Percentiles rank a stretch among this genome's conserved stretches.
phyloP scores from a whole-genome alignment of 176 grass and related monocot genomes.

The Tillandsia leiboldiana region DNA sequence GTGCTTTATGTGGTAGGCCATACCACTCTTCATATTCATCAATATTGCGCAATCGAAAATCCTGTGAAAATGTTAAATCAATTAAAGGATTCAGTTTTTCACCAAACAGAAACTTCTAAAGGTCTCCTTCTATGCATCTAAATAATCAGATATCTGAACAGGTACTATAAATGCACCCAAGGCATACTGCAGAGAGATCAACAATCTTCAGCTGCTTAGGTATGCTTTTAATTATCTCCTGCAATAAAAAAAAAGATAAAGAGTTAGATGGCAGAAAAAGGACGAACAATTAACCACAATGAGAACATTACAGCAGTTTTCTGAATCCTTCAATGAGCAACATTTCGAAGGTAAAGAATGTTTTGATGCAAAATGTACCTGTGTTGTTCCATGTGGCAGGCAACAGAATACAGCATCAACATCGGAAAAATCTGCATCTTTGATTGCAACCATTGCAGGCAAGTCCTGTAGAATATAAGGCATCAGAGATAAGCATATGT shows the following conservation, averaged over 20 bases:
- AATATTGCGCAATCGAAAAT: conserved; percentile 73
- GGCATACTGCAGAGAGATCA: conserved; percentile 88
- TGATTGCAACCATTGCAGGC: conserved; percentile 74
- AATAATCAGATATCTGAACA: background rate
- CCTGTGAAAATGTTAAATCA: conserved; percentile 35
- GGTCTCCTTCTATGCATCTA: background rate
- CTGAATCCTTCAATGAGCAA: background rate
- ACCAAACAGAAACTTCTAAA: conserved; percentile 5
- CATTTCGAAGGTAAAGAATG: conserved; percentile 5
- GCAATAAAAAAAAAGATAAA: conserved; percentile 8
- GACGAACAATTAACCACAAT: background rate
- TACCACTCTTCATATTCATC: conserved; percentile 92
- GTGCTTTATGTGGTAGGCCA: conserved; percentile 84
- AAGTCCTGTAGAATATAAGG: conserved; percentile 49
- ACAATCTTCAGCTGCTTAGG: conserved; percentile 76
- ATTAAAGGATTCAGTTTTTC: conserved; percentile 7
- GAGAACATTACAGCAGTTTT: background rate
- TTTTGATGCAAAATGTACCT: conserved; percentile 38
- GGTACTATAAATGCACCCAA: background rate
- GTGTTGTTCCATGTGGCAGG: conserved; percentile 96
- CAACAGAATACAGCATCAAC: conserved; percentile 99
- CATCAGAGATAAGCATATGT: too few species aligned
- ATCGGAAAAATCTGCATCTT: conserved; percentile 86
- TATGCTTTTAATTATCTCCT: conserved; percentile 93
- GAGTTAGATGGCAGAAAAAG: background rate